Conservation (phyloP, 2,329 filamentous ascomycete species). For the Xenosphaeropsis pyriputrescens region DNA sequence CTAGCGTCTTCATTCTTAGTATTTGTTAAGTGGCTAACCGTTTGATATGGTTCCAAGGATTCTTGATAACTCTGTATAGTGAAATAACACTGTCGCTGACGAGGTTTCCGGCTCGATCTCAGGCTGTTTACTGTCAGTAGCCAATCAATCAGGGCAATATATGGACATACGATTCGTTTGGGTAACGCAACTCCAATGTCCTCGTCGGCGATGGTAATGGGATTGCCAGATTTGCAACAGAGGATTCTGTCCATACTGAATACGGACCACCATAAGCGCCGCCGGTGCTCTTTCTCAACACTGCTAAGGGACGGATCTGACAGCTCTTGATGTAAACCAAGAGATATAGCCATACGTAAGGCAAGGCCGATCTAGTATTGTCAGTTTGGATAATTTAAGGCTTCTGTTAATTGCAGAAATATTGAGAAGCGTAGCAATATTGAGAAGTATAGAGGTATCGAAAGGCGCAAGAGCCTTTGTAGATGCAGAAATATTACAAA, state of each 20-base stretch:
- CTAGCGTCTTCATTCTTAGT: neutral
- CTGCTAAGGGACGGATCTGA: conserved; percentile 22
- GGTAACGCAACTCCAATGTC: conserved; percentile 31
- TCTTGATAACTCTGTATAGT: conserved; percentile 36
- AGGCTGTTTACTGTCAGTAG: neutral
- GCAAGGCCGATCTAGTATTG: conserved; percentile 28
- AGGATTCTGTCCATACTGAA: conserved; percentile 38
- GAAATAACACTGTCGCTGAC: conserved; percentile 29
- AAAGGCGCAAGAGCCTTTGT: too few relatives aligned
- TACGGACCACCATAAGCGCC: conserved; percentile 39
- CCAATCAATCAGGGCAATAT: conserved; percentile 6
- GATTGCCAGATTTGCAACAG: conserved; percentile 37
- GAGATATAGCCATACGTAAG: conserved; percentile 39
- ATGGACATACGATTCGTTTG: conserved; percentile 12
- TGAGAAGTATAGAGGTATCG: too few relatives aligned
- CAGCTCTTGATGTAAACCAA: conserved; percentile 39
- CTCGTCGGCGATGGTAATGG: conserved; percentile 36
- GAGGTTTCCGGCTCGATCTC: conserved; percentile 22
- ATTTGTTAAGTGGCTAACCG: conserved; percentile 7
- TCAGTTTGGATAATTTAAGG: too few relatives aligned
- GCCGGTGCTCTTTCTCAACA: conserved; percentile 29
- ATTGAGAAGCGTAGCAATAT: too few relatives aligned
- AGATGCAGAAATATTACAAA: conserved; percentile 3
- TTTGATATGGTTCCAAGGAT: conserved; percentile 33
- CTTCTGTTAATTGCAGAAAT: too few relatives aligned